Percentiles rank a stretch among this genome's conserved stretches.
phyloP scores from a whole-genome alignment of 2,329 filamentous ascomycete genomes.

The Cladosporium sp. region DNA sequence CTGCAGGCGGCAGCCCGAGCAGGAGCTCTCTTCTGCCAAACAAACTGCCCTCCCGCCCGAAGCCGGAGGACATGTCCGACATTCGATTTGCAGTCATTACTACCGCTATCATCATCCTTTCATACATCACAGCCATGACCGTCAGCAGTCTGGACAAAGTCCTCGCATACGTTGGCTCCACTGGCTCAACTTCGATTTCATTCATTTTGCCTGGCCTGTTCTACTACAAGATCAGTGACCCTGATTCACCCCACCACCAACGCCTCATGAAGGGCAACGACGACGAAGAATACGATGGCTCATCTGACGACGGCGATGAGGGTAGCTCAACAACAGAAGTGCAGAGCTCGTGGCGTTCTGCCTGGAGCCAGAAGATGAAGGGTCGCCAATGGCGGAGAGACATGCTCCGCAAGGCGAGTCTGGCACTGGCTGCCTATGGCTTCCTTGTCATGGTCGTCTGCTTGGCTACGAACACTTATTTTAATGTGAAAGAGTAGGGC shows the following conservation, averaged over 20 bases:
- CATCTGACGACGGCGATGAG: constrained; percentile 54
- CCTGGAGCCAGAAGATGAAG: constrained; percentile 39
- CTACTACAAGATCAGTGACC: constrained; percentile 97
- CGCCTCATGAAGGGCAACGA: constrained; percentile 89
- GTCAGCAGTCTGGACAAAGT: constrained; percentile 88
- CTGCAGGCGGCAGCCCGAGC: constrained; percentile 33
- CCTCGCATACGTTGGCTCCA: constrained; percentile 91
- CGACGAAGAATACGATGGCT: constrained; percentile 65
- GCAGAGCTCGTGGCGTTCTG: constrained; percentile 56
- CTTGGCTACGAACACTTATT: constrained; percentile 81
- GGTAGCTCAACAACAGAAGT: constrained; percentile 47
- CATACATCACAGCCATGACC: constrained; percentile 86
- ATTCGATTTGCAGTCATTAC: constrained; percentile 87
- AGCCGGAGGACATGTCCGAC: constrained; percentile 70
- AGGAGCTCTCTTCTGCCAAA: constrained; percentile 32
- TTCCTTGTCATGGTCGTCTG: constrained; percentile 87
- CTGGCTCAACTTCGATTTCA: constrained; percentile 90
- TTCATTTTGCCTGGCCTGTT: constrained; percentile 96
- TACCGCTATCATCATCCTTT: constrained; percentile 78
- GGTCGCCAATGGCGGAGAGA: constrained; percentile 60
- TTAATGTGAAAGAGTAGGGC: constrained; percentile 63
- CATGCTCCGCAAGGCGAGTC: constrained; percentile 69
- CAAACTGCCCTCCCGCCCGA: constrained; percentile 31
- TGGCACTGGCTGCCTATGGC: constrained; percentile 81
- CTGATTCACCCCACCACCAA: constrained; percentile 83